Conservation (phyloP, 202 grass and related monocot species). For the Musa balbisiana region DNA sequence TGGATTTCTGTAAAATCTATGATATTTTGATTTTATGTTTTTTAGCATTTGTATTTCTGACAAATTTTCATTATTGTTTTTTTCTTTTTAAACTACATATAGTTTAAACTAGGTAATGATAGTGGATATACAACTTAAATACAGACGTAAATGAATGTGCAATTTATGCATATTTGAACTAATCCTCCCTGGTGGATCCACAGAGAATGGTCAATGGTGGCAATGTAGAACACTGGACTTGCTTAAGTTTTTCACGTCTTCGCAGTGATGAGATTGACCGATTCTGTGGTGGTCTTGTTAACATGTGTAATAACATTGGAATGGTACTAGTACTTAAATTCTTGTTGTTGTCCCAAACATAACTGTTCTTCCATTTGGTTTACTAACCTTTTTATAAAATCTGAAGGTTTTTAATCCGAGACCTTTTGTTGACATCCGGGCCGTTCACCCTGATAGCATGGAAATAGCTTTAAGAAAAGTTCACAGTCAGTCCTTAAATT, state of each 20-base stretch:
- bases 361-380: too few relatives aligned
- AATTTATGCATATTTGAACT: background rate
- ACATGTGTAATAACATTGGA: constrained; percentile 66
- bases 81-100: background rate
- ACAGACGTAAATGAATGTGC: background rate
- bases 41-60: background rate
- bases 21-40: background rate
- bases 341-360: background rate
- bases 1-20: too few relatives aligned
- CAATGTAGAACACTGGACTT: constrained; percentile 47
- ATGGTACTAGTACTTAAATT: constrained; percentile 38
- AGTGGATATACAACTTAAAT: background rate
- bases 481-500: constrained; percentile 21
- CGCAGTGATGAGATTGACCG: background rate
- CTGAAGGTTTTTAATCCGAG: constrained; percentile 45
- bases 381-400: background rate
- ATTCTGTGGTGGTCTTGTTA: constrained; percentile 39
- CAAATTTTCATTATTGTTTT: background rate
- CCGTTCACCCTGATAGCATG: constrained; percentile 32
- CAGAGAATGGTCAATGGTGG: constrained; percentile 74
- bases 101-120: background rate
- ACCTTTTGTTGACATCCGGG: constrained; percentile 27
- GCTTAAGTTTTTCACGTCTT: constrained; percentile 50
- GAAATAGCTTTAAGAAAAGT: constrained; percentile 47
- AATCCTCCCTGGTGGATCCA: background rate